Evolutionary conservation across 2,329 filamentous ascomycete species (phyloP).

Genomic region (Westerdykella ornata): DNA sequence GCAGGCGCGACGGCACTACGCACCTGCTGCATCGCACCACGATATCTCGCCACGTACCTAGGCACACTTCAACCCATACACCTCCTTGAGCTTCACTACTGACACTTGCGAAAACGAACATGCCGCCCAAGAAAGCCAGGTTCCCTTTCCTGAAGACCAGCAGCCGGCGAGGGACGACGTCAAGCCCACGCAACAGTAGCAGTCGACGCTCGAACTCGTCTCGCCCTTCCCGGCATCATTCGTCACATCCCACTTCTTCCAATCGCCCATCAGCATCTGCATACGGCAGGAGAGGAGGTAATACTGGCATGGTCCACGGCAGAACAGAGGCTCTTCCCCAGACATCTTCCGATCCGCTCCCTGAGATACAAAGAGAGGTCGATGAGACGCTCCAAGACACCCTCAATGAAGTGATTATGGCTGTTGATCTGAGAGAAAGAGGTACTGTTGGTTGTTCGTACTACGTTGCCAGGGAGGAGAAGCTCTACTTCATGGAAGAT

Average conservation of each 20-base stretch:
- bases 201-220: constrained; percentile 1
- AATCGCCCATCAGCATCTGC: neutral
- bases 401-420: constrained; percentile 68
- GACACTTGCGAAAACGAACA: neutral
- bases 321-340: neutral
- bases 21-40: too few relatives aligned
- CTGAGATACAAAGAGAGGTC: neutral
- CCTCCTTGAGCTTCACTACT: too few relatives aligned
- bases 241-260: neutral
- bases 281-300: too few relatives aligned
- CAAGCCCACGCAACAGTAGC: constrained; percentile 1
- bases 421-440: constrained; percentile 65
- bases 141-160: constrained; percentile 2
- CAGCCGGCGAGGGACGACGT: constrained; percentile 1
- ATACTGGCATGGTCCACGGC: neutral
- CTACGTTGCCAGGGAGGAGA: constrained; percentile 64
- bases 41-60: neutral
- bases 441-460: constrained; percentile 76
- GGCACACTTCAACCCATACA: too few relatives aligned
- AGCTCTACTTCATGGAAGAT: constrained; percentile 71
- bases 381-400: constrained; percentile 43
- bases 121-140: constrained; percentile 2
- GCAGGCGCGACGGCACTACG: too few relatives aligned
- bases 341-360: constrained; percentile 1
- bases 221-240: constrained; percentile 1